Base-by-base conservation (phyloP, 805 yeast species). In the Candida succiphila region DNA sequence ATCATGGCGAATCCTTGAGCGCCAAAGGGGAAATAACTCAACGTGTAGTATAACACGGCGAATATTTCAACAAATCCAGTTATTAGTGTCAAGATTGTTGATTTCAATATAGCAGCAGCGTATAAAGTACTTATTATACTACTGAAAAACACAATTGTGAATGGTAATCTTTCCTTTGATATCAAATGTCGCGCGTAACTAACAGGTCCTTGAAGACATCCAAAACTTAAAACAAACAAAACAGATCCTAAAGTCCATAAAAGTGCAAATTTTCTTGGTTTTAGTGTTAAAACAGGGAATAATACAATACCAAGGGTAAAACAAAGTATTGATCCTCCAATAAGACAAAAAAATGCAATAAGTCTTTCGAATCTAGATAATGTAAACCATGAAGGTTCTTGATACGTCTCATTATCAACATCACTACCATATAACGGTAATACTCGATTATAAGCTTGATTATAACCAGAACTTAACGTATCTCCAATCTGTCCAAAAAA, bases 11-110 rank as follows among this genome's bases (percentile, higher is more conserved):
- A 51, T 2, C 94, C 81, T 39, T 82, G 80, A 1, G 89, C 83
- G 10, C 98, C 98, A 61, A 88, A 82, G 29, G 98, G 98, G 69
- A 92, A 89, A 56, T 92, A 92, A 48, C 95, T 83, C 27, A 89
- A 67, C 0, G 92, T 78, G 54, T 92, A 92, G 65, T 88, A 88
- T 5, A 86, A 48, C n/a, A 92, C 87, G 1, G 96, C 89, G 36
- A 92, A 56, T 7, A 88, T 62, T 55, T 92, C 96, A 9, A 83
- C 56, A 2, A 81, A 56, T 28, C 92, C 81, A 22, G 86, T 75
- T 10, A 86, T 50, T 9, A 92, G 58, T 0, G 97, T 86, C 33
- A 87, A 59, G 6, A 92, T 48, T 1, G 95, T 77, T 35, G 82
- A 75, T 46, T 77, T 80, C 45, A 78, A 51, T 20, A 79, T 63